These are phyloP conservation scores for Ehretia macrophylla DNA, from an alignment of 257 asterid genomes.

Conservation along the genomic window DNA sequence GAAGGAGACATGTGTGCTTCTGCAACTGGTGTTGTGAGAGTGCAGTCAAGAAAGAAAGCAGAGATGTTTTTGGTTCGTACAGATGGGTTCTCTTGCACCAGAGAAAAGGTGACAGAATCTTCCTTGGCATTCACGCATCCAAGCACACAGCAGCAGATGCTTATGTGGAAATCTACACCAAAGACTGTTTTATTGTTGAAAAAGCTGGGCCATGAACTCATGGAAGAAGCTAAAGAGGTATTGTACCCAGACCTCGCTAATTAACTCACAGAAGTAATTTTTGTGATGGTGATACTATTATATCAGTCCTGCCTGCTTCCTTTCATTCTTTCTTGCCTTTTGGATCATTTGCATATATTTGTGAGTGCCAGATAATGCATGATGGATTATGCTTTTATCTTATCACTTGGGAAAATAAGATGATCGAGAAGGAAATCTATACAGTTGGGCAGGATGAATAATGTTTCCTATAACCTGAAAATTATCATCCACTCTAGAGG, in stretches of 20 bases:
- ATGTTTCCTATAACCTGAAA: too few species aligned
- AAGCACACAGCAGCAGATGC: constrained; percentile 98
- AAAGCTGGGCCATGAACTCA: constrained; percentile 91
- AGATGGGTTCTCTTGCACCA: constrained; percentile 87
- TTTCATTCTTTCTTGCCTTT: not conserved
- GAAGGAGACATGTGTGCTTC: constrained; percentile 86
- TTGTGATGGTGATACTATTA: not conserved
- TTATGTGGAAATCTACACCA: constrained; percentile 93
- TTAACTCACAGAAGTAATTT: constrained; percentile 2
- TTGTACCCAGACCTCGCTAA: constrained; percentile 3
- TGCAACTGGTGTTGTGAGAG: constrained; percentile 94
- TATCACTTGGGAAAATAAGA: too few species aligned
- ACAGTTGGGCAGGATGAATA: too few species aligned
- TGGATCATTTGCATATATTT: not conserved
- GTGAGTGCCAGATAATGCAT: too few species aligned
- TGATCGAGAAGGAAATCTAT: too few species aligned
- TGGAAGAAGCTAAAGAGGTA: constrained; percentile 99
- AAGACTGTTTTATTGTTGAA: constrained; percentile 84
- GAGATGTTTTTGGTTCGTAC: constrained; percentile 99
- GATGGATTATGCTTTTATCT: too few species aligned
- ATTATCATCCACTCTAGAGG: too few species aligned
- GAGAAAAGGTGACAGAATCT: constrained; percentile 97
- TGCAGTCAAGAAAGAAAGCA: constrained; percentile 95
- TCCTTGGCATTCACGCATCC: constrained; percentile 98
- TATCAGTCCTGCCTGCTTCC: not conserved